Evolutionary conservation across 2,329 filamentous ascomycete species (phyloP).

Genomic region (Fusarium mundagurra): DNA sequence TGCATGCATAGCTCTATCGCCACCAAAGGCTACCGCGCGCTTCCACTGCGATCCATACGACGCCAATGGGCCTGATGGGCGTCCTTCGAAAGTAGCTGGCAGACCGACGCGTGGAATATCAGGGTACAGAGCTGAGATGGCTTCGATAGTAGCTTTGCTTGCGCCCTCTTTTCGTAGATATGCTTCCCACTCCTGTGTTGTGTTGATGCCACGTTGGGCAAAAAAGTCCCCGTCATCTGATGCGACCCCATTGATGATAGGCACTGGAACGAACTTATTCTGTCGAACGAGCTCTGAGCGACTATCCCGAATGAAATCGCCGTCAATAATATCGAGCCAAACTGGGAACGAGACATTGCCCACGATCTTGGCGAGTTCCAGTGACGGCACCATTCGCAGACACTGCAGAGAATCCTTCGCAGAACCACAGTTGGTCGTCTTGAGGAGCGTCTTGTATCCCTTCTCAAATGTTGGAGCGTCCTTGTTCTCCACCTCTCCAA

Average conservation of each 20-base stretch:
- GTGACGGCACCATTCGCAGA: conserved; percentile 19
- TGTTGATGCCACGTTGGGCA: conserved; percentile 18
- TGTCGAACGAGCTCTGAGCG: conserved; percentile 15
- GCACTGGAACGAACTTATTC: conserved; percentile 15
- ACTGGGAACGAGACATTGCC: conserved; percentile 26
- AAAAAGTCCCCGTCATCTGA: conserved; percentile 26
- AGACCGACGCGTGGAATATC: conserved; percentile 19
- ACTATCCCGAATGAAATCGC: conserved; percentile 15
- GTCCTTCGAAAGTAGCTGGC: conserved; percentile 5
- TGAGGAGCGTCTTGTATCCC: conserved; percentile 8
- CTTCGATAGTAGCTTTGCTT: background rate
- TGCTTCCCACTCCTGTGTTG: conserved; percentile 17
- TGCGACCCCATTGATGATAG: conserved; percentile 6
- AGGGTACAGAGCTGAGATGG: conserved; percentile 10
- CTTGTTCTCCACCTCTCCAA: conserved; percentile 1
- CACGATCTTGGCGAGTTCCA: conserved; percentile 6
- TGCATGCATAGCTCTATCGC: conserved; percentile 26
- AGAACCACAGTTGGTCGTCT: background rate
- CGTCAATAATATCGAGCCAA: conserved; percentile 21
- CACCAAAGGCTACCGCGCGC: conserved; percentile 17
- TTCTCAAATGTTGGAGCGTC: background rate
- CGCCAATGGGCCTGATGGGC: background rate
- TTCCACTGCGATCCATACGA: conserved; percentile 28
- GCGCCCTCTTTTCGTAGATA: conserved; percentile 17
- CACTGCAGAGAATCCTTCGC: conserved; percentile 3